Evolutionary conservation across 2,329 filamentous ascomycete genomes (phyloP).

Genomic region (Scolecobasidium constrictum): DNA sequence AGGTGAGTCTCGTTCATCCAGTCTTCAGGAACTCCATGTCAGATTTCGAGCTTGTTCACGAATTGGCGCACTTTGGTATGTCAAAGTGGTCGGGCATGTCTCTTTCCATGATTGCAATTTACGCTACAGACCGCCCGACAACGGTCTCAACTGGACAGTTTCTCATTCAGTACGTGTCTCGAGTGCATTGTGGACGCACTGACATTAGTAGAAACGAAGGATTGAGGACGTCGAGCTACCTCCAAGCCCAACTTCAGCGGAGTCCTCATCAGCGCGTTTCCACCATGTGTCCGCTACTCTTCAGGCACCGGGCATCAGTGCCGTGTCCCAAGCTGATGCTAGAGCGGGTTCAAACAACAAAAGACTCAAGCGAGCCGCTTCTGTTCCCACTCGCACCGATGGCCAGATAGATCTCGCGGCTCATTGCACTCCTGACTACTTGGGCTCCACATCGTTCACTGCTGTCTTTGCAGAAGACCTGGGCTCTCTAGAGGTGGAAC

Average conservation of each 20-base stretch:
- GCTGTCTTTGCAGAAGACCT: constrained; percentile 10
- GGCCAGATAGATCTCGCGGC: too few relatives aligned
- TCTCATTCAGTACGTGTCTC: too few relatives aligned
- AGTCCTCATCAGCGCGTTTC: neutral
- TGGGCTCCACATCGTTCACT: constrained; percentile 8
- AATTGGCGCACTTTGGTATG: neutral
- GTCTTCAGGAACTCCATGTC: neutral
- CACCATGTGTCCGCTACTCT: neutral
- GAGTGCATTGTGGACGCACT: too few relatives aligned
- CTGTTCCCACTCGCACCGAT: neutral
- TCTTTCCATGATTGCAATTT: neutral
- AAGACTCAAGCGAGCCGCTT: constrained; percentile 4
- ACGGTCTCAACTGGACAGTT: constrained; percentile 1
- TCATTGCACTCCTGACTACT: neutral
- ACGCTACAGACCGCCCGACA: neutral
- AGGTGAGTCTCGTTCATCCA: neutral
- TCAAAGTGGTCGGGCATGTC: neutral
- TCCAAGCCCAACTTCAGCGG: neutral
- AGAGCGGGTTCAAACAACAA: too few relatives aligned
- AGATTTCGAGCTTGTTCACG: neutral
- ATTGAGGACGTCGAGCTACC: constrained; percentile 1
- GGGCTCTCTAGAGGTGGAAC: neutral
- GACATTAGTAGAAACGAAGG: too few relatives aligned
- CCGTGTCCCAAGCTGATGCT: too few relatives aligned
- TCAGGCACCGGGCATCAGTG: too few relatives aligned